Evolutionary conservation across 2,329 filamentous ascomycete genomes (phyloP).

Genomic region (Neobulgaria alba): DNA sequence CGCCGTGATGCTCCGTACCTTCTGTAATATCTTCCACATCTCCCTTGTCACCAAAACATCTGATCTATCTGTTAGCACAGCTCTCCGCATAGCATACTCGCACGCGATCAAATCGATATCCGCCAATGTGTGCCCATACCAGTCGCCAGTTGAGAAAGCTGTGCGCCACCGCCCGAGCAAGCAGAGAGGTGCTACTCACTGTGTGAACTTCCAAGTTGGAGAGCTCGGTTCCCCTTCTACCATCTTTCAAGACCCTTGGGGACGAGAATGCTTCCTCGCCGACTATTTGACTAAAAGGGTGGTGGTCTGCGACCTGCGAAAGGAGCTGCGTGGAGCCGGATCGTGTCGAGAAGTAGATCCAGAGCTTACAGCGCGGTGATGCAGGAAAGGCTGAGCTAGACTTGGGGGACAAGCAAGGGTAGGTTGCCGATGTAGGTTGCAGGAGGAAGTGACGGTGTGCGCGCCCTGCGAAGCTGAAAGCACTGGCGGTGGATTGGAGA

Average conservation of each 20-base stretch:
- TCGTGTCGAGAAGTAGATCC: slow-evolving; percentile 16
- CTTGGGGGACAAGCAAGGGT: slow-evolving; percentile 17
- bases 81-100: background rate
- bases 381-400: slow-evolving; percentile 20
- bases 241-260: slow-evolving; percentile 56
- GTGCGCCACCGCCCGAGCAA: background rate
- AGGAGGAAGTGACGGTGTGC: slow-evolving; percentile 18
- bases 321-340: slow-evolving; percentile 15
- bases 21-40: slow-evolving; percentile 65
- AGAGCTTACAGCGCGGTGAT: slow-evolving; percentile 8
- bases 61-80: slow-evolving; percentile 35
- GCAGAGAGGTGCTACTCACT: slow-evolving; percentile 38
- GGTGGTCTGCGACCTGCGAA: slow-evolving; percentile 3
- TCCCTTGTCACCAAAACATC: slow-evolving; percentile 99
- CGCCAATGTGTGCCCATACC: too few species aligned
- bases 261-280: slow-evolving; percentile 26
- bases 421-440: slow-evolving; percentile 6
- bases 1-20: slow-evolving; percentile 20
- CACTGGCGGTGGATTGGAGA: slow-evolving; percentile 1
- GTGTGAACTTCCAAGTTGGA: slow-evolving; percentile 99
- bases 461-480: background rate
- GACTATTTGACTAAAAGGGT: slow-evolving; percentile 6
- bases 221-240: slow-evolving; percentile 90
- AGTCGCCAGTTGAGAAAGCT: background rate
- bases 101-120: too few species aligned